Evolutionary conservation across 306 rosid genomes (phyloP).

Genomic region (Senna tora): DNA sequence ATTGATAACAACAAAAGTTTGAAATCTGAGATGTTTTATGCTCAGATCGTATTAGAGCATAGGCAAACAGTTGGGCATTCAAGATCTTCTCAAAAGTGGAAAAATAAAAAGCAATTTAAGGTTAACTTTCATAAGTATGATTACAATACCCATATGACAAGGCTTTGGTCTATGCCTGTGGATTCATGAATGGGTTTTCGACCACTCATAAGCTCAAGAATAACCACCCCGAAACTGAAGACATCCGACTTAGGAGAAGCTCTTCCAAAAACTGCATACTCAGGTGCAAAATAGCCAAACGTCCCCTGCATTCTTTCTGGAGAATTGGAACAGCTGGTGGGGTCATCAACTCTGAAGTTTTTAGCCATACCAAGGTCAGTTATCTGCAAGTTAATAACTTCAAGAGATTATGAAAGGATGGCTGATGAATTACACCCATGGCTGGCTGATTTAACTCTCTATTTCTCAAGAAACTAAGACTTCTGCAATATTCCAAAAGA

Average conservation of each 20-base stretch:
- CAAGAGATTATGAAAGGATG: conserved; percentile 23
- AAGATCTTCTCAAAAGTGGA: conserved; percentile 13
- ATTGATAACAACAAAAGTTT: not conserved
- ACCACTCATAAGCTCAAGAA: conserved; percentile 97
- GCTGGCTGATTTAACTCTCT: not conserved
- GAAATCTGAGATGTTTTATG: not conserved
- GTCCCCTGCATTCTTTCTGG: conserved; percentile 99
- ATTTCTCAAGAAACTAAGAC: conserved; percentile 15
- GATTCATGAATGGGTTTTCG: conserved; percentile 84
- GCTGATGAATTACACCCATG: conserved; percentile 5
- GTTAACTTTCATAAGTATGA: conserved; percentile 10
- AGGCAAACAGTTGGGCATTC: not conserved
- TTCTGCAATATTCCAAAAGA: not conserved
- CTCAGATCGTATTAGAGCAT: conserved; percentile 2
- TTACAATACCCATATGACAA: conserved; percentile 84
- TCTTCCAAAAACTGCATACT: conserved; percentile 88
- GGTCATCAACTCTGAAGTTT: conserved; percentile 74
- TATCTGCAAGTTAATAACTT: conserved; percentile 63
- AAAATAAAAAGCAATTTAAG: conserved; percentile 22
- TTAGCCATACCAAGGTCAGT: conserved; percentile 99
- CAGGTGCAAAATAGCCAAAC: conserved; percentile 99
- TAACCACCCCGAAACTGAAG: conserved; percentile 96
- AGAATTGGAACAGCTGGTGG: conserved; percentile 81
- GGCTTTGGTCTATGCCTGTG: conserved; percentile 86
- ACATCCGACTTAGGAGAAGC: conserved; percentile 94